Evolutionary conservation across 257 asterid species (phyloP), one percentile per base, ranked within the genome.

Genomic region (Solanum appendiculatum): DNA sequence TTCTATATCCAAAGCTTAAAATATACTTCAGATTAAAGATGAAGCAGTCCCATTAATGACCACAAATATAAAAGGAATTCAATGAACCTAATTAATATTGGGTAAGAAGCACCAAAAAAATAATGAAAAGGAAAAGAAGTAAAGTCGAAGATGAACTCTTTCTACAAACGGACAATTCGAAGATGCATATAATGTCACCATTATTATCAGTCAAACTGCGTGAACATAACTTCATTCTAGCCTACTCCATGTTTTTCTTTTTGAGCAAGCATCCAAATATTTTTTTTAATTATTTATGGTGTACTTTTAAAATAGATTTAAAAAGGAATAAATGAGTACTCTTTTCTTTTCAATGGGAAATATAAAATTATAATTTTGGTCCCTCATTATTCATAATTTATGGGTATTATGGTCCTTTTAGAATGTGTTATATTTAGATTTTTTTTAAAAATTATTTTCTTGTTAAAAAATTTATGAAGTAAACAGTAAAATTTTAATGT

Each of bases 161-260:
- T 31, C 42, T n/a, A 74, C 18, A 63, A 90, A 93, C 93, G 94
- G 93, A 93, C 95, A 85, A 90, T 86, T 84, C 42, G 23, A 7
- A 88, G 87, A 75, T 89, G 78, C 91, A 89, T 48, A 66, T 21
- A 84, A 89, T 63, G 9, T 3, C 72, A n/a, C 69, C 69, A 60
- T 60, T 60, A n/a, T 60, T 23, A 60, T n/a, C 33, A 60, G 69
- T 60, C 69, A 60, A 60, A 60, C 69, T 60, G 31, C n/a, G 69
- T 60, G 69, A 60, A 60, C 69, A 60, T 56, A n/a, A 11, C 69
- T 60, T n/a, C 29, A 23, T 20, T 12, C 5, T 21, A 8, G 66
- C 27, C 66, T 21, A 56, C 64, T 56, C 64, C 64, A 56, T 60
- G 69, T 60, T 60, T 23, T 23, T 56, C 64, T 56, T 56, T 56